These are phyloP conservation scores for Yarrowia sp. DNA, from an alignment of 805 yeast genomes.

Conservation along the genomic window DNA sequence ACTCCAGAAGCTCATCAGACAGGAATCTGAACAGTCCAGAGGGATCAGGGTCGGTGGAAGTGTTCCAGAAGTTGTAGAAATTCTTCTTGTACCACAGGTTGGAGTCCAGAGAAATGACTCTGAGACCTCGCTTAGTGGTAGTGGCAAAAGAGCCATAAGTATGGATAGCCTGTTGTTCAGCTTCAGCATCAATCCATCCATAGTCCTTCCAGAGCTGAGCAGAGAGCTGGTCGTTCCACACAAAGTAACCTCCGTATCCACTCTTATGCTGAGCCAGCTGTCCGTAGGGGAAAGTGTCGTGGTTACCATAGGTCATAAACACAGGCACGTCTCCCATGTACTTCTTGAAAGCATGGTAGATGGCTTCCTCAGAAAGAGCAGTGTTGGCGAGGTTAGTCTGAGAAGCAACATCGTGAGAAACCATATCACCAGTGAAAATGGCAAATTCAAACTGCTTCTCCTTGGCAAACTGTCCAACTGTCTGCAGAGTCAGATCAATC, in stretches of 20 bases:
- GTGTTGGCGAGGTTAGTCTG: slow-evolving; percentile 50
- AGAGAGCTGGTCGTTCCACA: slow-evolving; percentile 50
- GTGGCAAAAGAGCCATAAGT: slow-evolving; percentile 61
- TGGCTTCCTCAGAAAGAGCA: slow-evolving; percentile 51
- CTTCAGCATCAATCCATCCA: slow-evolving; percentile 45
- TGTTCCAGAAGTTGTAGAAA: slow-evolving; percentile 52
- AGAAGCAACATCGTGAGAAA: slow-evolving; percentile 55
- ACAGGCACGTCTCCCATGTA: slow-evolving; percentile 54
- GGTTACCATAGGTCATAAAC: slow-evolving; percentile 64
- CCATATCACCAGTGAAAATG: slow-evolving; percentile 70
- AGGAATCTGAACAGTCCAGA: slow-evolving; percentile 64
- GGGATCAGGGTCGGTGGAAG: slow-evolving; percentile 50
- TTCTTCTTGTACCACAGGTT: slow-evolving; percentile 67
- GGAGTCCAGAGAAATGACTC: slow-evolving; percentile 61
- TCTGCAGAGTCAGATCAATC: slow-evolving; percentile 55
- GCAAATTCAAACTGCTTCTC: slow-evolving; percentile 53
- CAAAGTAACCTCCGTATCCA: slow-evolving; percentile 45
- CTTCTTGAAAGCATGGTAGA: slow-evolving; percentile 53
- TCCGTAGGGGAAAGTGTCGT: slow-evolving; percentile 71
- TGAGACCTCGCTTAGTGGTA: slow-evolving; percentile 56
- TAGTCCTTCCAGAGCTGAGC: slow-evolving; percentile 50
- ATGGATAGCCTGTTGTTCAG: slow-evolving; percentile 40
- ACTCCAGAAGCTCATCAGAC: slow-evolving; percentile 58
- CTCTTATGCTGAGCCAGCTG: slow-evolving; percentile 57
- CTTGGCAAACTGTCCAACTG: slow-evolving; percentile 43